Conservation (phyloP, 768 basidiomycete species). For the Dacryopinax spathularia region DNA sequence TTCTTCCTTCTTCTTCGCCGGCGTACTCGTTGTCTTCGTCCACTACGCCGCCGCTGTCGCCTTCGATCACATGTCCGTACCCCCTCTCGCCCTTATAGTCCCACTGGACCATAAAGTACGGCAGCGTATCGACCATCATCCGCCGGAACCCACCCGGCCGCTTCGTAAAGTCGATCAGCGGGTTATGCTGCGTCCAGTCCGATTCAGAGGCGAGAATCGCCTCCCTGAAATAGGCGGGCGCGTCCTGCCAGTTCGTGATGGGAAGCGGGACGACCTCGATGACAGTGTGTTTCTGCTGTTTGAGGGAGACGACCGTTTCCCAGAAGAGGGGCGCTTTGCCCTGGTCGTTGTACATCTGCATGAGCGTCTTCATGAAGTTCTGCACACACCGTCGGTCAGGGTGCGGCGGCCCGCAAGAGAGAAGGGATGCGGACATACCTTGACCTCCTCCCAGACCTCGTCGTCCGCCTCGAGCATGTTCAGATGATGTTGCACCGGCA, state of each 20-base stretch:
- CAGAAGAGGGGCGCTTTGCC: slow-evolving; percentile 92
- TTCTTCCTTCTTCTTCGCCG: slow-evolving; percentile 68
- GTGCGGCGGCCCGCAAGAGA: not conserved
- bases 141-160: slow-evolving; percentile 88
- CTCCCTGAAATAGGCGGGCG: slow-evolving; percentile 96
- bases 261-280: slow-evolving; percentile 92
- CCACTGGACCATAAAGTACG: slow-evolving; percentile 98
- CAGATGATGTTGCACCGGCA: slow-evolving; percentile 88
- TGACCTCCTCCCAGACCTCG: slow-evolving; percentile 95
- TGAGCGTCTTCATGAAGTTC: slow-evolving; percentile 84
- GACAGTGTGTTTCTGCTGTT: slow-evolving; percentile 76
- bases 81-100: slow-evolving; percentile 97
- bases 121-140: slow-evolving; percentile 89
- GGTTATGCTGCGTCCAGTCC: slow-evolving; percentile 98
- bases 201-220: slow-evolving; percentile 83
- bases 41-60: slow-evolving; percentile 48
- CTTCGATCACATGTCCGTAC: slow-evolving; percentile 97
- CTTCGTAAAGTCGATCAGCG: slow-evolving; percentile 83
- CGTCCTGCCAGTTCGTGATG: slow-evolving; percentile 70
- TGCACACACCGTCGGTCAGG: slow-evolving; percentile 16
- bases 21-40: slow-evolving; percentile 50
- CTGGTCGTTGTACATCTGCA: slow-evolving; percentile 85
- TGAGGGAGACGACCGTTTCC: slow-evolving; percentile 79
- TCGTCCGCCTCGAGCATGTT: slow-evolving; percentile 88
- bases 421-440: slow-evolving; percentile 37